These are phyloP conservation scores for Candida nanaspora DNA, from an alignment of 805 yeast genomes.

Conservation along the genomic window DNA sequence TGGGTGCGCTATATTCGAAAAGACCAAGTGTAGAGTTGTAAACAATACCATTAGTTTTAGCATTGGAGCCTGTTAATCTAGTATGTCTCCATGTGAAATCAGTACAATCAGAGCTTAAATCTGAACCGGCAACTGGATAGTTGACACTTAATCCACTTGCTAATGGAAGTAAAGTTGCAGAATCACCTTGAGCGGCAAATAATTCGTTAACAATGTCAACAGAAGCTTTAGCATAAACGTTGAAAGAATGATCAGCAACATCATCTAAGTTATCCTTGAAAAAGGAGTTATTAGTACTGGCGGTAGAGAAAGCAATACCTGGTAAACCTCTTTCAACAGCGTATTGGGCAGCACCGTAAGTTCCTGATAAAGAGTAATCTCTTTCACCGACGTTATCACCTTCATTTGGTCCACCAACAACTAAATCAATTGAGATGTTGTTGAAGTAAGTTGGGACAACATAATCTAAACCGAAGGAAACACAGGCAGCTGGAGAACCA, in stretches of 20 bases:
- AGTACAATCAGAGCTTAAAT: constrained; percentile 28
- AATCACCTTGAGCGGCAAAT: constrained; percentile 31
- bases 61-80: constrained; percentile 37
- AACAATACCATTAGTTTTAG: constrained; percentile 19
- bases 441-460: constrained; percentile 38
- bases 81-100: constrained; percentile 36
- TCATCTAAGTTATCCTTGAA: constrained; percentile 37
- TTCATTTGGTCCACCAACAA: constrained; percentile 48
- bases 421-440: constrained; percentile 38
- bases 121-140: constrained; percentile 38
- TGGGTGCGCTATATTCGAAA: constrained; percentile 11
- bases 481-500: constrained; percentile 49
- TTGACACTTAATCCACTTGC: constrained; percentile 42
- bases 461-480: constrained; percentile 40
- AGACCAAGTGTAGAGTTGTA: constrained; percentile 35
- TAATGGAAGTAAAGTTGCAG: constrained; percentile 31
- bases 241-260: constrained; percentile 33
- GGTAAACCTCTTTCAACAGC: constrained; percentile 42
- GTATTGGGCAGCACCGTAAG: constrained; percentile 44
- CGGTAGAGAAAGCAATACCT: constrained; percentile 46
- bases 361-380: constrained; percentile 39
- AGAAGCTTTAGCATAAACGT: constrained; percentile 36
- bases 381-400: constrained; percentile 41
- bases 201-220: constrained; percentile 32
- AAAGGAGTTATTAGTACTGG: constrained; percentile 42